Evolutionary conservation across 1,284 basidiomycete genomes (phyloP), one percentile per base, ranked within the genome.

Genomic region (Rhodotorula mucilaginosa): DNA sequence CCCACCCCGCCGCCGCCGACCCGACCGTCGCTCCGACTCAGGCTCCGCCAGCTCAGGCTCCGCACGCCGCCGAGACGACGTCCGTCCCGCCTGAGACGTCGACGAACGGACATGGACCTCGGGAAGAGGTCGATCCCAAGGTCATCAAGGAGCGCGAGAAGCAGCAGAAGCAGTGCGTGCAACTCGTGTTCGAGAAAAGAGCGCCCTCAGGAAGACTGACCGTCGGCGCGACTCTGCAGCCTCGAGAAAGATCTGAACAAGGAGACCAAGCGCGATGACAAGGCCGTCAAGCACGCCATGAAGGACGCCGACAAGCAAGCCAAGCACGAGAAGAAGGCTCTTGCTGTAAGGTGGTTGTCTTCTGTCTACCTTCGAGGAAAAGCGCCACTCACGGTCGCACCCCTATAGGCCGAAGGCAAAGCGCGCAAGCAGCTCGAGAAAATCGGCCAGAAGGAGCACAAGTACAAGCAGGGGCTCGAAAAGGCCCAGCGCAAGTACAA

Each of bases 321-420:
- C 4, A 76, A 76, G 58, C 56, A 56, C 19, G 74, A 72, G 62
- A 58, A 60, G 44, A 72, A 72, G 66, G 72, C 74, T 2, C 49
- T 44, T 16, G 74, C 73, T 58, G 74, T 71, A n/a, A 29, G 68
- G 8, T 44, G 39, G 10, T 44, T 10, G 39, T 44, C 39, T 59
- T 51, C 44, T 18, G 5, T 26, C 46, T 15, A 12, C 47, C 13
- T 16, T 29, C 19, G 3, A 34, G 34, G 3, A 34, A 34, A 5
- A 26, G 15, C n/a, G n/a, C 46, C 16, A 4, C 4, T n/a, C 15
- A n/a, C 29, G 16, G 7, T 10, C 15, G n/a, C 23, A 23, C 48
- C 26, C 31, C 7, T 15, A 23, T 29, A 75, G 74, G 68, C 65
- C 26, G 60, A 72, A 34, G 26, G 46, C 15, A 76, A 76, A 60